phyloP scores from a whole-genome alignment of 768 basidiomycete species.

The Mycena albidolilacea region DNA sequence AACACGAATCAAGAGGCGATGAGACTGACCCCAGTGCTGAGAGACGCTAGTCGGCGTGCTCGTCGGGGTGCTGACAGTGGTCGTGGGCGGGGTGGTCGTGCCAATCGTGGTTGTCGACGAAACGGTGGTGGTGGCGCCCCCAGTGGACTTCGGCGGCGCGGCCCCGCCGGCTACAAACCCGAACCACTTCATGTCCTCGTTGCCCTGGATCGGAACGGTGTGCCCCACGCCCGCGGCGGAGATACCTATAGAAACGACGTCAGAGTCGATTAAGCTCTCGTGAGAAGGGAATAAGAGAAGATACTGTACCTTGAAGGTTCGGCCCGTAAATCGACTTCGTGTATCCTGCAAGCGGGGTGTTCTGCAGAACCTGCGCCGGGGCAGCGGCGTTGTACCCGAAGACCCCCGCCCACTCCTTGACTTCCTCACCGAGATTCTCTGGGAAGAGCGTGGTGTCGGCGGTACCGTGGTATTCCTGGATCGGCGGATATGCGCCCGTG shows the following conservation, averaged over 20 bases:
- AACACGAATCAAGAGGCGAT: background rate
- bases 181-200: constrained; percentile 64
- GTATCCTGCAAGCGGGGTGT: constrained; percentile 62
- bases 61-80: background rate
- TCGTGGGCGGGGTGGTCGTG: background rate
- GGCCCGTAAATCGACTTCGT: constrained; percentile 66
- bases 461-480: constrained; percentile 72
- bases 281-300: background rate
- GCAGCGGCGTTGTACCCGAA: constrained; percentile 60
- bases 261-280: background rate
- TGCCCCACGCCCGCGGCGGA: constrained; percentile 65
- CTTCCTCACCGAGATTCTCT: constrained; percentile 64
- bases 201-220: constrained; percentile 64
- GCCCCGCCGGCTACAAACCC: constrained; percentile 51
- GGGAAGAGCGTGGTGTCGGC: constrained; percentile 65
- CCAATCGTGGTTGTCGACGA: background rate
- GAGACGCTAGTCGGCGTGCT: background rate
- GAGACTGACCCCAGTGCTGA: background rate
- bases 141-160: background rate
- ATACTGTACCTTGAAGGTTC: constrained; percentile 55
- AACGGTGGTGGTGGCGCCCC: background rate
- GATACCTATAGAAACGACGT: constrained; percentile 42
- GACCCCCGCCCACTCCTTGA: constrained; percentile 72
- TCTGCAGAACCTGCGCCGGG: constrained; percentile 50
- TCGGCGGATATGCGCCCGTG: constrained; percentile 63